Evolutionary conservation across 2,329 filamentous ascomycete genomes (phyloP).

Genomic region (Trichoderma endophyticum): DNA sequence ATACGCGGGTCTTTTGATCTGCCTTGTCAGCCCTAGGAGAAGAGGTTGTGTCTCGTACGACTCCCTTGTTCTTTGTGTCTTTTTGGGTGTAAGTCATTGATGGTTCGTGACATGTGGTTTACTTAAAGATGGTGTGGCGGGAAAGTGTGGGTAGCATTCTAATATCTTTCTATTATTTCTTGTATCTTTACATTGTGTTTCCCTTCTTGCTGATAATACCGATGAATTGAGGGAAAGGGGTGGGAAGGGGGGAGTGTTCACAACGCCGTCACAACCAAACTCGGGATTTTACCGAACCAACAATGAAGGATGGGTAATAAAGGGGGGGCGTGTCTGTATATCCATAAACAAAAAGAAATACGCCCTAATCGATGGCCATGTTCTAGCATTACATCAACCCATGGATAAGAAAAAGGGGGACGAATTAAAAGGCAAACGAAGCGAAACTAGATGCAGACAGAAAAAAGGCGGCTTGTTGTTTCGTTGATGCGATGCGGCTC

Average conservation of each 20-base stretch:
- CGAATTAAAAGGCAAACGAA: background rate
- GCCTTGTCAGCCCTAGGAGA: conserved; percentile 14
- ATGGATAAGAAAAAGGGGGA: background rate
- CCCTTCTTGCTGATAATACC: background rate
- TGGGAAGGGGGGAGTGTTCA: background rate
- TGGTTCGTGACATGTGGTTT: background rate
- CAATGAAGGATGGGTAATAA: background rate
- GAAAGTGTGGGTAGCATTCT: background rate
- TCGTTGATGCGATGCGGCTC: background rate
- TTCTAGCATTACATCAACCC: background rate
- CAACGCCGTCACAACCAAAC: background rate
- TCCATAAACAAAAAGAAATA: background rate
- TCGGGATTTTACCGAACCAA: background rate
- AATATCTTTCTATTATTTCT: background rate
- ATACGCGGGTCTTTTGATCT: background rate
- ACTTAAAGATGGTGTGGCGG: background rate
- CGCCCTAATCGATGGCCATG: background rate
- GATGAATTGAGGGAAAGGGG: background rate
- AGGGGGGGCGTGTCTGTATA: background rate
- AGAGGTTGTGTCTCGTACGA: background rate
- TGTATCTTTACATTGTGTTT: background rate
- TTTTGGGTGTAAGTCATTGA: background rate
- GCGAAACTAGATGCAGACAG: background rate
- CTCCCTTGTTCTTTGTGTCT: background rate
- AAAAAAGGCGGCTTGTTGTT: background rate